A percentile compares a stretch with the other conserved stretches of the same genome.
These are phyloP conservation scores for Colletotrichum euphorbiae DNA, from an alignment of 2,329 filamentous ascomycete genomes.

Conservation along the genomic window DNA sequence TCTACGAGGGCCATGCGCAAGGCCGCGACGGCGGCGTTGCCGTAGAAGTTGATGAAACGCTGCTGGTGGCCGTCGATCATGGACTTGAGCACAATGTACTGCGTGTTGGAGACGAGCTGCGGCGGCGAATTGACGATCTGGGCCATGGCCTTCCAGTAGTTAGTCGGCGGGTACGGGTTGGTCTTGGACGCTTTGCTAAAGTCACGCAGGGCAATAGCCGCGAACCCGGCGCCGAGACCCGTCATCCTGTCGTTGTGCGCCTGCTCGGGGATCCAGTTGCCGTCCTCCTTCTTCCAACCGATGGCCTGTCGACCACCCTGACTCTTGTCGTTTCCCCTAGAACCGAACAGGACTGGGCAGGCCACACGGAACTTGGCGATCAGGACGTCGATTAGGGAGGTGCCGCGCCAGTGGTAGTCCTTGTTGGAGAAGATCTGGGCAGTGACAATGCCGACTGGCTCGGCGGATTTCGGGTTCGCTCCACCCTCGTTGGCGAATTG, in stretches of 20 bases:
- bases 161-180: constrained; percentile 80
- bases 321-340: constrained; percentile 80
- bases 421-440: constrained; percentile 79
- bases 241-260: constrained; percentile 86
- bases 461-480: constrained; percentile 73
- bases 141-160: constrained; percentile 87
- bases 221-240: constrained; percentile 86
- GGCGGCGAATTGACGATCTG: constrained; percentile 81
- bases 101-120: constrained; percentile 76
- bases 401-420: constrained; percentile 74
- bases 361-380: constrained; percentile 84
- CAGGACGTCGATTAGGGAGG: constrained; percentile 82
- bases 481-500: constrained; percentile 77
- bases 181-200: constrained; percentile 76
- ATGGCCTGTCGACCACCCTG: constrained; percentile 73
- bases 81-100: constrained; percentile 75
- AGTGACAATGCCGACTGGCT: constrained; percentile 82
- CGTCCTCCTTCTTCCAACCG: constrained; percentile 76
- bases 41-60: constrained; percentile 85
- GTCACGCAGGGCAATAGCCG: constrained; percentile 84
- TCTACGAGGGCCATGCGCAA: constrained; percentile 79
- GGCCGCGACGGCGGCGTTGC: constrained; percentile 77
- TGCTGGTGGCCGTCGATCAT: constrained; percentile 80
- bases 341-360: constrained; percentile 88
- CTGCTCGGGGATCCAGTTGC: constrained; percentile 74